phyloP scores from a whole-genome alignment of 2,329 filamentous ascomycete genomes.

The Ciborinia camelliae region DNA sequence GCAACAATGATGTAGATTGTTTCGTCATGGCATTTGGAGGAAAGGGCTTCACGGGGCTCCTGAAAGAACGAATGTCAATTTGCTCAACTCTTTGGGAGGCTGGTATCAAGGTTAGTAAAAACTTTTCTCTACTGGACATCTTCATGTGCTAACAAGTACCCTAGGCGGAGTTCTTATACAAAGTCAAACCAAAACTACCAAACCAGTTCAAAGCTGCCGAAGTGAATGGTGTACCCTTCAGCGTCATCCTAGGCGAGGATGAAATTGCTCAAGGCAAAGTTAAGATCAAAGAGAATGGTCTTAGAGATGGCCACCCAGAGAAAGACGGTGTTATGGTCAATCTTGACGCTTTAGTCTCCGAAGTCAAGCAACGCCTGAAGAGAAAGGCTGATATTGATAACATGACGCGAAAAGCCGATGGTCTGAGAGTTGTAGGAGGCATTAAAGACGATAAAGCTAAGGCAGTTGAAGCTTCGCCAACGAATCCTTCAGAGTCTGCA shows the following conservation, averaged over 20 bases:
- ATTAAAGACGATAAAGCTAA: slow-evolving; percentile 28
- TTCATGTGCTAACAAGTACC: neutral
- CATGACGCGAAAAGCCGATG: slow-evolving; percentile 32
- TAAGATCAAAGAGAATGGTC: slow-evolving; percentile 80
- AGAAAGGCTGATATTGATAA: slow-evolving; percentile 37
- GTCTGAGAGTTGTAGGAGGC: slow-evolving; percentile 35
- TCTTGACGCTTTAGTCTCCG: slow-evolving; percentile 57
- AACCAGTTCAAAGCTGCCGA: slow-evolving; percentile 92
- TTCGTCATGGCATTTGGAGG: slow-evolving; percentile 94
- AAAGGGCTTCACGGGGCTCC: slow-evolving; percentile 75
- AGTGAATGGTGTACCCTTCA: slow-evolving; percentile 73
- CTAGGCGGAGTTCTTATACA: slow-evolving; percentile 80
- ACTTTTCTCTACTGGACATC: neutral
- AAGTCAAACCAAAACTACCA: slow-evolving; percentile 83
- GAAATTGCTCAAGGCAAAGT: slow-evolving; percentile 81
- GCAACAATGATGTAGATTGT: slow-evolving; percentile 78
- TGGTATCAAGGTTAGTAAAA: slow-evolving; percentile 66
- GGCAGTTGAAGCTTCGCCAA: neutral
- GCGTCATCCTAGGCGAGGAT: slow-evolving; percentile 86
- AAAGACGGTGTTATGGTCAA: slow-evolving; percentile 81
- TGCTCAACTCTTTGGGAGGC: slow-evolving; percentile 77
- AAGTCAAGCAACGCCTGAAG: slow-evolving; percentile 54
- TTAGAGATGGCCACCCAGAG: slow-evolving; percentile 78
- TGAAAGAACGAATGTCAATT: slow-evolving; percentile 81
- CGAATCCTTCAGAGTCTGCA: neutral